A percentile compares a stretch with the other conserved stretches of the same genome.
Evolutionary conservation across 1,284 basidiomycete species (phyloP).

Genomic region (Malassezia sympodialis): DNA sequence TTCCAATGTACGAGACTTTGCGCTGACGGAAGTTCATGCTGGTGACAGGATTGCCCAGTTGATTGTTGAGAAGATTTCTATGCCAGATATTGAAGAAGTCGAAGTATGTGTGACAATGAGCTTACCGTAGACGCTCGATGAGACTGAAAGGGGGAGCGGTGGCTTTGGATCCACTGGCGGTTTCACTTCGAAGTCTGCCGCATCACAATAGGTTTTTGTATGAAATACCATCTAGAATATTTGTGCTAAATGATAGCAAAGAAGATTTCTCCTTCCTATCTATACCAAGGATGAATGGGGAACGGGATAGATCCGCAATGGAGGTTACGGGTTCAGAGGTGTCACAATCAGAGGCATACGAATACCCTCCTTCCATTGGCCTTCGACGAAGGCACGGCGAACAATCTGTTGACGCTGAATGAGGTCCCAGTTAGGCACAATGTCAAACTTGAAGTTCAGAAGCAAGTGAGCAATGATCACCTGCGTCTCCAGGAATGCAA

Average conservation of each 20-base stretch:
- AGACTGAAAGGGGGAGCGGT: conserved; percentile 70
- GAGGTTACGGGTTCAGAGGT: conserved; percentile 1
- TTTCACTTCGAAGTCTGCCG: conserved; percentile 18
- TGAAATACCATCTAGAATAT: not conserved
- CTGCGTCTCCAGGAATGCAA: conserved; percentile 16
- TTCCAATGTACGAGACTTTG: conserved; percentile 54
- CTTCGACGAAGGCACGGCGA: conserved; percentile 18
- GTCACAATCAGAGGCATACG: conserved; percentile 19
- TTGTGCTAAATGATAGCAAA: not conserved
- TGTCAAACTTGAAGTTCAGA: conserved; percentile 14
- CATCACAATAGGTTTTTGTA: not conserved
- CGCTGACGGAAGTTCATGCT: conserved; percentile 59
- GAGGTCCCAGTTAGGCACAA: conserved; percentile 16
- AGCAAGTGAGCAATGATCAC: conserved; percentile 14
- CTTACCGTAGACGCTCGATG: conserved; percentile 61
- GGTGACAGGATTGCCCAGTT: conserved; percentile 91
- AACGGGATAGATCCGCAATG: not conserved
- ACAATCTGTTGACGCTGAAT: conserved; percentile 19
- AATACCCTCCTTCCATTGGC: conserved; percentile 14
- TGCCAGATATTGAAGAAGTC: conserved; percentile 74
- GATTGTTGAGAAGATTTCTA: conserved; percentile 80
- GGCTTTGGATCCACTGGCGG: conserved; percentile 92
- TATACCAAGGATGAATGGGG: not conserved
- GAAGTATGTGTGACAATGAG: conserved; percentile 52
- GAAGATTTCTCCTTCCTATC: not conserved